These are phyloP conservation scores for Porodaedalea pini DNA, from an alignment of 1,284 basidiomycete species.

Conservation along the genomic window DNA sequence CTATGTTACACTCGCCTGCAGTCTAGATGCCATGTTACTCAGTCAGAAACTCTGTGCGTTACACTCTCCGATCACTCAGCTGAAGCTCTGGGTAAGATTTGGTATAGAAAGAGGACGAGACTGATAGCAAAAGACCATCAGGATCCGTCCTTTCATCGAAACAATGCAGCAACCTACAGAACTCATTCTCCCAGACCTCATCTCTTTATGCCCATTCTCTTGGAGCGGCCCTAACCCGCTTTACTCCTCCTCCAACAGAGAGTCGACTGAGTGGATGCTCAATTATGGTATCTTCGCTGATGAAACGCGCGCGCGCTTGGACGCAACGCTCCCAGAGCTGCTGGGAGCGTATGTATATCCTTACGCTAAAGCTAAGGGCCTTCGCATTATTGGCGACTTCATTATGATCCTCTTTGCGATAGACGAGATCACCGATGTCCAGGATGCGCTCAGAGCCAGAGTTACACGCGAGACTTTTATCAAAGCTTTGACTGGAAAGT, in stretches of 20 bases:
- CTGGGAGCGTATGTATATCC: conserved; percentile 60
- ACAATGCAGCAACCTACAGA: neutral
- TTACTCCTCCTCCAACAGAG: conserved; percentile 30
- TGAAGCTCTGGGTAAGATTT: too few species aligned
- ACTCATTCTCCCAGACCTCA: conserved; percentile 22
- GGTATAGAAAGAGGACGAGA: too few species aligned
- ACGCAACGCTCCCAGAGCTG: conserved; percentile 56
- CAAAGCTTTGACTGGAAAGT: conserved; percentile 47
- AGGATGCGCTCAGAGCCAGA: conserved; percentile 49
- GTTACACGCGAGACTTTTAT: conserved; percentile 43
- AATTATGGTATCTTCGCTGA: conserved; percentile 56
- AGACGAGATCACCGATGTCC: conserved; percentile 68
- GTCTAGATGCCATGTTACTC: too few species aligned
- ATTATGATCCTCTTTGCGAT: conserved; percentile 64
- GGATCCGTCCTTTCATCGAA: too few species aligned
- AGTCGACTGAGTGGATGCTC: conserved; percentile 60
- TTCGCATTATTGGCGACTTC: conserved; percentile 60
- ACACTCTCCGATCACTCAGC: too few species aligned
- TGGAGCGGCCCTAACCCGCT: conserved; percentile 41
- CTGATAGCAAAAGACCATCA: too few species aligned
- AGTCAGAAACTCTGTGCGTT: too few species aligned
- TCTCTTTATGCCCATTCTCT: conserved; percentile 21
- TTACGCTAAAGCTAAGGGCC: conserved; percentile 53
- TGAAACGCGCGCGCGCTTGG: conserved; percentile 55
- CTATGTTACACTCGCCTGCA: too few species aligned